phyloP scores from a whole-genome alignment of 176 grass and related monocot species.

The Sorghum bicolor region Sorghum_bicolor_NCBIv3 NC_012870.2:7366501-7367000 shows the following conservation, averaged over 20 bases:
- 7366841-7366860: background rate
- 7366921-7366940: background rate
- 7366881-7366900: constrained; percentile 40
- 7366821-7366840: constrained; percentile 16
- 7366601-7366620: constrained; percentile 92
- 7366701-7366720: background rate
- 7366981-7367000: constrained; percentile 22
- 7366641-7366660: constrained; percentile 98
- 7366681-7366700: background rate
- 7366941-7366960: constrained; percentile 41
- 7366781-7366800: constrained; percentile 31
- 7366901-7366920: constrained; percentile 17
- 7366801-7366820: constrained; percentile 32
- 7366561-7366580: constrained; percentile 71
- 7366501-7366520: constrained; percentile 48
- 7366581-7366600: constrained; percentile 73
- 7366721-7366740: background rate
- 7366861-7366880: constrained; percentile 4
- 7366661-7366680: constrained; percentile 53
- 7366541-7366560: constrained; percentile 85
- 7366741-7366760: background rate
- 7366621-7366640: constrained; percentile 90
- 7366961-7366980: constrained; percentile 57
- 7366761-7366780: background rate
- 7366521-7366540: constrained; percentile 63